Evolutionary conservation across 345 rosid species (phyloP), one percentile per base, ranked within the genome.

Genomic region (Rhodamnia rubescens): DNA sequence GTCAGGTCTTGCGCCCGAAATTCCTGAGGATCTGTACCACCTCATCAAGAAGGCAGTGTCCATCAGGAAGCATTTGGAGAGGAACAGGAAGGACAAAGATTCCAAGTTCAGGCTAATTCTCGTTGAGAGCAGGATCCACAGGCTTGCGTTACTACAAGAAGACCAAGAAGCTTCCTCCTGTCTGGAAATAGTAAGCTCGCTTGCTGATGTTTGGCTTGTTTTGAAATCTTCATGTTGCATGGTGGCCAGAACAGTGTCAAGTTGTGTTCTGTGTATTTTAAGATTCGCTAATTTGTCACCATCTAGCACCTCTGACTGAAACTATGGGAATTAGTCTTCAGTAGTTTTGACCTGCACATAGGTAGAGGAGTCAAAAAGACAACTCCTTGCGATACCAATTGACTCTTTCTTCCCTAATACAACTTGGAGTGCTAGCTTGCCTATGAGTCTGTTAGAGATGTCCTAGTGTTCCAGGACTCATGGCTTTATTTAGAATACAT

Each of bases 11-110:
- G 91, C 92, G 2, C 92, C 93, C 12, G 92, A 89, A 85, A 90
- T 91, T 84, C 93, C 93, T 3, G 93, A 91, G 90, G 92, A 91
- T 86, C 80, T 91, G 83, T 91, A 91, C 83, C 93, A 91, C 74
- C 89, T 91, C 64, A 91, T 91, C 88, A 91, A 91, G 91, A 91
- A 91, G 90, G 93, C 93, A 15, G 92, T 90, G 54, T 90, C 93
- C 44, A 91, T 91, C 85, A 87, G 93, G 87, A 91, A 91, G 90
- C 93, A 91, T 84, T 74, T 90, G 78, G 93, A 91, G 87, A 91
- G 93, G 87, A 91, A 91, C 88, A 90, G 93, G 87, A 91, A 84
- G 86, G 88, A 86, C 83, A 86, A 86, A 85, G 88, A 86, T 54
- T 86, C 88, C 78, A 84, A 86, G 85, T 91, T 91, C 84, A 54